Evolutionary conservation across 2,329 filamentous ascomycete species (phyloP).

Genomic region (Rutstroemia sp.): DNA sequence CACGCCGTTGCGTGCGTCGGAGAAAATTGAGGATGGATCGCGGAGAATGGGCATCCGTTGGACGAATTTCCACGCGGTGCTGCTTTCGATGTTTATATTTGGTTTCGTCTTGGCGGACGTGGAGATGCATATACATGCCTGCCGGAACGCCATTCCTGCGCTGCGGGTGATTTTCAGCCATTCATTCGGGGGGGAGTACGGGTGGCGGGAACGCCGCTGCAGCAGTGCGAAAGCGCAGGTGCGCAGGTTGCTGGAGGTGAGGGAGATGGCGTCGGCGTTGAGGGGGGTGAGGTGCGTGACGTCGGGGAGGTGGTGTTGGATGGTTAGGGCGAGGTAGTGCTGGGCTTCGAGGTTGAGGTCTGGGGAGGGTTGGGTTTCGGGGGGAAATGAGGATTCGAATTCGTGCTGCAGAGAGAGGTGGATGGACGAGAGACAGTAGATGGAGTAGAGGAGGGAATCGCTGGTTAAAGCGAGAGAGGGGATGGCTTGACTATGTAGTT

Average conservation of each 20-base stretch:
- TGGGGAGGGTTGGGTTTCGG: neutral
- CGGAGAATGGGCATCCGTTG: neutral
- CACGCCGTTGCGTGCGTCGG: no score
- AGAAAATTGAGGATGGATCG: neutral
- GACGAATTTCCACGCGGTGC: conserved; percentile 6
- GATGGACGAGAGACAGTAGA: conserved; percentile 17
- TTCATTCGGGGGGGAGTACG: conserved; percentile 15
- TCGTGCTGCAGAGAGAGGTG: neutral
- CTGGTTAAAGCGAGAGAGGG: conserved; percentile 16
- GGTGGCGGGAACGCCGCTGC: conserved; percentile 10
- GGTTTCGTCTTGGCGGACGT: neutral
- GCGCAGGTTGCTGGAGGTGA: conserved; percentile 15
- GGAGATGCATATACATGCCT: neutral
- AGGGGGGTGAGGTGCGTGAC: conserved; percentile 8
- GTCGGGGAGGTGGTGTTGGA: conserved; percentile 16
- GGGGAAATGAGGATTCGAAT: neutral
- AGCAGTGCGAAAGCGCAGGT: conserved; percentile 17
- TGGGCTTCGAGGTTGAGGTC: neutral
- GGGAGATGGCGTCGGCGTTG: conserved; percentile 17
- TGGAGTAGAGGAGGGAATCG: conserved; percentile 16
- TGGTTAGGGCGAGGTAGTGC: conserved; percentile 14
- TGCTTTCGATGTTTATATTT: neutral
- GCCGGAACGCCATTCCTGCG: conserved; percentile 9
- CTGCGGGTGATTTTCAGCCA: conserved; percentile 16
- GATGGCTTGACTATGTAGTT: conserved; percentile 6